phyloP scores from a whole-genome alignment of 371 early-diverging fungal genomes.

The Apophysomyces trapeziformis region DNA sequence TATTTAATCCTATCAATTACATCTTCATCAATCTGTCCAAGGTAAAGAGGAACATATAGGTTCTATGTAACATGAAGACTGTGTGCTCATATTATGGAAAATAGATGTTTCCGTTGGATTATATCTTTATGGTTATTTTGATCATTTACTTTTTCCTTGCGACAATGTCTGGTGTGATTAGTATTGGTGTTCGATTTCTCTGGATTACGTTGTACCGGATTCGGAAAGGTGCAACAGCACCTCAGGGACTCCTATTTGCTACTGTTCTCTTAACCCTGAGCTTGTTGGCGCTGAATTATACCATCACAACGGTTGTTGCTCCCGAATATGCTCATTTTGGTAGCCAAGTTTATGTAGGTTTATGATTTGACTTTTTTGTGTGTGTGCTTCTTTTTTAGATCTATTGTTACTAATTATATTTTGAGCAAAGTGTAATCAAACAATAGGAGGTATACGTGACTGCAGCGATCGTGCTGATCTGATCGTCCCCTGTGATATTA shows the following conservation, averaged over 20 bases:
- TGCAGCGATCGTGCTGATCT: conserved; percentile 54
- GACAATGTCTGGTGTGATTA: conserved; percentile 63
- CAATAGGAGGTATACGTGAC: conserved; percentile 44
- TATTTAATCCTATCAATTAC: conserved; percentile 68
- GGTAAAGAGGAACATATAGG: conserved; percentile 31
- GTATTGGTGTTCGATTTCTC: conserved; percentile 65
- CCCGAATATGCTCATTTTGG: conserved; percentile 75
- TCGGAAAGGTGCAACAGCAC: conserved; percentile 56
- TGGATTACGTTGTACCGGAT: conserved; percentile 65
- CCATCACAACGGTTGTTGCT: conserved; percentile 61
- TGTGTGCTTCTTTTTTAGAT: background rate
- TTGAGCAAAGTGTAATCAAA: conserved; percentile 62
- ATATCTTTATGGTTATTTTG: conserved; percentile 63
- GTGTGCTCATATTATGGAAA: background rate
- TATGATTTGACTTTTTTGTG: background rate
- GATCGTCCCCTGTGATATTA: conserved; percentile 66
- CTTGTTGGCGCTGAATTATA: conserved; percentile 63
- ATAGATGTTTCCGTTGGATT: conserved; percentile 66
- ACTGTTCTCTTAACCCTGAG: conserved; percentile 59
- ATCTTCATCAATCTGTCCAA: conserved; percentile 60
- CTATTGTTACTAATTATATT: conserved; percentile 6
- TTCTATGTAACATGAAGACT: background rate
- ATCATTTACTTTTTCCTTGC: conserved; percentile 67
- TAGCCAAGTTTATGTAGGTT: conserved; percentile 67
- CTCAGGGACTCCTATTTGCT: conserved; percentile 63